Base-by-base conservation (phyloP, 2,329 filamentous ascomycete genomes). In the Hypoxylon sp. region DNA sequence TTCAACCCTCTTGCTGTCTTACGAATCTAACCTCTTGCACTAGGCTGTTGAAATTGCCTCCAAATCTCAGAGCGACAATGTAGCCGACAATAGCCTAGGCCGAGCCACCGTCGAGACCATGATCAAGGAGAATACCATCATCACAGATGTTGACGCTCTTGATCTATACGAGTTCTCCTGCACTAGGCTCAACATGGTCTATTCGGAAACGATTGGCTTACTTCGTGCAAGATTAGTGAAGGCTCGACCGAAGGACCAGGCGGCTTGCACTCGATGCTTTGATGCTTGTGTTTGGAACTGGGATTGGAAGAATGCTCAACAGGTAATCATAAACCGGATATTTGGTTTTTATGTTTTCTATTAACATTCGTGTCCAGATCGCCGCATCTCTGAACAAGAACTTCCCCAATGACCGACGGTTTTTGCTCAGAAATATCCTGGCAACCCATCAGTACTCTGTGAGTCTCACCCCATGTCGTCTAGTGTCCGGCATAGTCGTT, bases 241-340 rank as follows among this genome's bases (percentile, higher is more conserved):
- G 66, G 76, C 78, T 6, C 69, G 74, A n/a, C 75, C 79, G 7
- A 78, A 75, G 59, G 74, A 78, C 49, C 76, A 72, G 54, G 65
- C 62, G 20, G 63, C 64, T 12, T 74, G 68, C 4, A 68, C 72
- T 6, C 71, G 70, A 31, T 82, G 77, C 50, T 69, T 84, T 32
- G 74, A 80, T 57, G 74, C 77, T 6, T 84, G 81, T 57, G 61
- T 84, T 44, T 67, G 77, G 53, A 72, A 80, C 42, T 81, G 78
- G 73, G 82, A 85, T 57, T 72, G 83, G 45, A 70, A 74, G 48
- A 81, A 79, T 60, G 79, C 80, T 2, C 81, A 84, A 64, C 78
- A 82, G 71, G 80, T 82, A 67, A 6, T 5, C 6, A 6, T 25
- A 6, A 5, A 52, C 66, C 20, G 13, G 3, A 7, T n/a, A 2